phyloP scores from a whole-genome alignment of 257 asterid species.

The Solanum chilense region DNA sequence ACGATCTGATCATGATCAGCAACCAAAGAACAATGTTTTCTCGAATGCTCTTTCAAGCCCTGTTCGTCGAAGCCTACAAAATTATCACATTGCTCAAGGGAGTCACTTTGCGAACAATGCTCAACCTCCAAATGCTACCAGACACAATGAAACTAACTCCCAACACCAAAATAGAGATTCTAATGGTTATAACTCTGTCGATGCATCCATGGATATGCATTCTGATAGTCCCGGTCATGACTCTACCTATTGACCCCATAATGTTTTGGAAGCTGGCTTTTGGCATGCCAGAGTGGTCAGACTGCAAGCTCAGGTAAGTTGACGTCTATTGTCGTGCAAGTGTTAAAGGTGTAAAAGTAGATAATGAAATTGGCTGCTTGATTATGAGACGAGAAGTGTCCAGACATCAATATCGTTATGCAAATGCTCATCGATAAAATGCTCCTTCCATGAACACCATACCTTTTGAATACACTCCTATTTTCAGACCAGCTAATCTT shows the following conservation, averaged over 20 bases:
- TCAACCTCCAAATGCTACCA: constrained; percentile 14
- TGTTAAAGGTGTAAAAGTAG: background rate
- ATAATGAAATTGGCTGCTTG: background rate
- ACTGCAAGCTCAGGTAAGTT: background rate
- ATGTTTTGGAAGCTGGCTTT: constrained; percentile 4
- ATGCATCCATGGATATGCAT: constrained; percentile 41
- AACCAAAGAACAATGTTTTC: constrained; percentile 29
- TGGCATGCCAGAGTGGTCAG: background rate
- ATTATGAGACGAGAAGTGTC: background rate
- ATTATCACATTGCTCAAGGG: constrained; percentile 25
- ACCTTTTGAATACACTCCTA: background rate
- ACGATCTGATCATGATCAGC: constrained; percentile 33
- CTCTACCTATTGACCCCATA: constrained; percentile 7
- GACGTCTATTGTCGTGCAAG: background rate
- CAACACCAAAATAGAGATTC: constrained; percentile 27
- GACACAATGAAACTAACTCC: constrained; percentile 11
- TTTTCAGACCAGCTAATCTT: background rate
- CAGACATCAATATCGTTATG: background rate
- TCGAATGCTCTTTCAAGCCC: constrained; percentile 45
- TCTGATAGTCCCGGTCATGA: constrained; percentile 26
- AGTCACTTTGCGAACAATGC: constrained; percentile 12
- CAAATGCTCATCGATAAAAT: background rate
- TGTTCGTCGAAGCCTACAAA: constrained; percentile 30
- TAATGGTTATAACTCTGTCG: constrained; percentile 17
- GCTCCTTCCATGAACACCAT: background rate